These are phyloP conservation scores for Leishmania guyanensis DNA, from an alignment of 208 protist genomes.

Conservation along the genomic window DNA sequence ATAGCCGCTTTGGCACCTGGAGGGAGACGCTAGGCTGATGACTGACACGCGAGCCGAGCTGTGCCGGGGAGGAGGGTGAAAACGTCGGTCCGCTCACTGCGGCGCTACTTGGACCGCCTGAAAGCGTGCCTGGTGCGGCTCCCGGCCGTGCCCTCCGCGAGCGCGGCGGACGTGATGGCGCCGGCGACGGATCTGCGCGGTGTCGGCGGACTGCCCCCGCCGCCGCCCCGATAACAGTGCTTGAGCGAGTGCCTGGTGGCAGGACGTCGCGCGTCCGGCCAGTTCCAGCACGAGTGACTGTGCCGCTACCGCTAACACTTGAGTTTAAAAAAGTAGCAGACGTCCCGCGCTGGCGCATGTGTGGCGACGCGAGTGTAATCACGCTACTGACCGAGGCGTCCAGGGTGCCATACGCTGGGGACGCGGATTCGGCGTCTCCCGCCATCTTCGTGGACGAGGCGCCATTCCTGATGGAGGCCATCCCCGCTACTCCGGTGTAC, in stretches of 20 bases:
- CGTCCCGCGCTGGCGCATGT: neutral
- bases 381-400: slow-evolving; percentile 6
- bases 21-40: neutral
- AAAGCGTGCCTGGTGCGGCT: neutral
- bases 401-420: neutral
- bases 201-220: slow-evolving; percentile 11
- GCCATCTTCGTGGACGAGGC: neutral
- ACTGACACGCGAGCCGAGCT: slow-evolving; percentile 1
- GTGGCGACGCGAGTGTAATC: neutral
- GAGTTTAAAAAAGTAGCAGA: neutral
- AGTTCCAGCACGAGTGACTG: slow-evolving; percentile 9
- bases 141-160: slow-evolving; percentile 20
- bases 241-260: slow-evolving; percentile 3
- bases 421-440: neutral
- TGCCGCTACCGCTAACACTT: slow-evolving; percentile 1
- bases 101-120: neutral
- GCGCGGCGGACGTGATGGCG: slow-evolving; percentile 32
- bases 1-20: slow-evolving; percentile 3
- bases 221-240: neutral
- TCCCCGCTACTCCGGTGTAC: neutral
- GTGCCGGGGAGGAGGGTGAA: slow-evolving; percentile 23
- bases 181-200: slow-evolving; percentile 33
- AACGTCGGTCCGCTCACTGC: neutral
- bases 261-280: slow-evolving; percentile 16
- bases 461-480: neutral